Conservation (phyloP, 495 filamentous ascomycete genomes). For the Achaetomiella virescens region DNA sequence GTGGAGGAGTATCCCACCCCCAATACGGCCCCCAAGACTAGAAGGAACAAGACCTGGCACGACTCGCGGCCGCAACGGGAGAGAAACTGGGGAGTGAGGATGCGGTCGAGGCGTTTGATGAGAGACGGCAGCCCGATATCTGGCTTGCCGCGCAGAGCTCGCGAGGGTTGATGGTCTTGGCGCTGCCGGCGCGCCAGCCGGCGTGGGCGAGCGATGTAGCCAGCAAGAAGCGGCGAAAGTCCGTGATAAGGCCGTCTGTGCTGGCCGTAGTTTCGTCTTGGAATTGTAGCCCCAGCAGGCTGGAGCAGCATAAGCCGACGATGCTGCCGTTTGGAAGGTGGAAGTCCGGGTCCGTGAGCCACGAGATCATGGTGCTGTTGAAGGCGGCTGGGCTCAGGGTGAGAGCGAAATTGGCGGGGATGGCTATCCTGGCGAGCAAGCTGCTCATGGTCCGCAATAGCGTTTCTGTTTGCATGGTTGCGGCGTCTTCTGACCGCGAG, state of each 20-base stretch:
- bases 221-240: slow-evolving; percentile 28
- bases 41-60: slow-evolving; percentile 27
- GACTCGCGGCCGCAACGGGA: slow-evolving; percentile 11
- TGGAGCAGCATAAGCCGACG: slow-evolving; percentile 28
- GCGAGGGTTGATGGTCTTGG: neutral
- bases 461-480: slow-evolving; percentile 23
- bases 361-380: slow-evolving; percentile 21
- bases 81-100: slow-evolving; percentile 27
- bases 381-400: slow-evolving; percentile 13
- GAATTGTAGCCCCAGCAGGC: slow-evolving; percentile 23
- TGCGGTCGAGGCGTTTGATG: slow-evolving; percentile 24
- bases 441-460: slow-evolving; percentile 20
- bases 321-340: slow-evolving; percentile 26
- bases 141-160: slow-evolving; percentile 18
- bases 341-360: slow-evolving; percentile 24
- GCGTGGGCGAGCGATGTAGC: slow-evolving; percentile 22
- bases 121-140: slow-evolving; percentile 25
- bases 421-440: slow-evolving; percentile 26
- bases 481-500: neutral
- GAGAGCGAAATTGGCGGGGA: slow-evolving; percentile 19
- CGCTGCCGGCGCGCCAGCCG: slow-evolving; percentile 15
- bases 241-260: slow-evolving; percentile 15
- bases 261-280: slow-evolving; percentile 12
- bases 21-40: slow-evolving; percentile 26
- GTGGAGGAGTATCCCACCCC: slow-evolving; percentile 19